Conservation (phyloP, 179 eudicot genomes). For the Camellia oleifera region DNA sequence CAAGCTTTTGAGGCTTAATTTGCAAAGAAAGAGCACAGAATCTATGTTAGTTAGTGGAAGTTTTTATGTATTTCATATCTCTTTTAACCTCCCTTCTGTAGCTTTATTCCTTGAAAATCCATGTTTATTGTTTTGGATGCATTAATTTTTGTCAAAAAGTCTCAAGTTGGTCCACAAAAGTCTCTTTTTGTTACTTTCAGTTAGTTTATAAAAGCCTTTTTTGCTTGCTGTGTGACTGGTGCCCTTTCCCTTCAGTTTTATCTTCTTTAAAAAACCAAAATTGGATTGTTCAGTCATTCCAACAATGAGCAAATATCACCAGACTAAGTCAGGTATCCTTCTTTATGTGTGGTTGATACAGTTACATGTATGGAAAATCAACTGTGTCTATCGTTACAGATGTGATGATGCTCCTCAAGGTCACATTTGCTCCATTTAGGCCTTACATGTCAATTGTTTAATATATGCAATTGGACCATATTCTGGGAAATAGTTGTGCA, state of each 20-base stretch:
- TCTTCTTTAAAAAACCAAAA: no score
- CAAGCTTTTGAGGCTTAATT: no score
- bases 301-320: constrained; percentile 9
- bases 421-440: constrained; percentile 43
- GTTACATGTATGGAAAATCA: constrained; percentile 48
- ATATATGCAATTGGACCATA: no score
- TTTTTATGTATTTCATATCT: background rate
- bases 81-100: background rate
- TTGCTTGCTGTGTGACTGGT: background rate
- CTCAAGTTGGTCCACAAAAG: background rate
- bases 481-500: background rate
- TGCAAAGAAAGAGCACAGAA: background rate
- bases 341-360: constrained; percentile 27
- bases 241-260: background rate
- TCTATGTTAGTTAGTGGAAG: background rate
- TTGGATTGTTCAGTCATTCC: background rate
- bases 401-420: constrained; percentile 18
- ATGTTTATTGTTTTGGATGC: background rate
- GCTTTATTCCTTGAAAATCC: background rate
- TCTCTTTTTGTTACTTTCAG: background rate
- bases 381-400: constrained; percentile 41
- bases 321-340: constrained; percentile 41
- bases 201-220: background rate
- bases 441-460: constrained; percentile 15
- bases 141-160: background rate